Base-by-base conservation (phyloP, 306 rosid genomes). In the Castanospermum australe region DNA sequence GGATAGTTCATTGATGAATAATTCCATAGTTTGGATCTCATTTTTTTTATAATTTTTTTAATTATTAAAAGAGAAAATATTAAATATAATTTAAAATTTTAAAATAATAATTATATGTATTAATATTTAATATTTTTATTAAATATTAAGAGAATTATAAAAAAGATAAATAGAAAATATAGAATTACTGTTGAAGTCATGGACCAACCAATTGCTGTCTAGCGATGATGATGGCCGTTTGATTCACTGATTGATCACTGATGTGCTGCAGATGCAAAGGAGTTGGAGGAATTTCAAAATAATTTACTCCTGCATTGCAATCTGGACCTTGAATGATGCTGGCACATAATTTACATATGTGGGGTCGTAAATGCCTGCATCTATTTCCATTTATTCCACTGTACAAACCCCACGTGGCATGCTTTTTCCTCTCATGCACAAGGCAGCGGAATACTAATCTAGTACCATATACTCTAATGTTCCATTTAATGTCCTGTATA, bases 171-270 rank as follows among this genome's bases (percentile, higher is more conserved):
- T n/a, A n/a, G n/a, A n/a, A n/a, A n/a, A n/a, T n/a, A n/a, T n/a
- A n/a, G n/a, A n/a, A n/a, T n/a, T n/a, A n/a, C n/a, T n/a, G 61
- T 61, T 75, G 79, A 28, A 75, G 35, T 18, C 42, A 5, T 60
- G 79, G 70, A 44, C 70, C 59, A 39, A 39, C 41, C 48, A 50
- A 61, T 62, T 8, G 62, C 50, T 71, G 56, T 54, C 51, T 80
- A 3, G 42, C 32, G 8, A 33, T 54, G 11, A 67, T 79, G 70
- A 5, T 17, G 22, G 36, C 69, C 69, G 25, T 78, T 21, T 9
- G 83, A 79, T 79, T 57, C 30, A 39, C 39, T 77, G 24, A 21
- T 64, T 39, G 13, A 76, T 60, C 68, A 10, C 2, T 20, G 8
- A 70, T 32, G 47, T 51, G 2, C 4, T 18, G 48, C 1, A 35